Conservation (phyloP, 2,329 filamentous ascomycete species). For the Penicillium sp. region DNA sequence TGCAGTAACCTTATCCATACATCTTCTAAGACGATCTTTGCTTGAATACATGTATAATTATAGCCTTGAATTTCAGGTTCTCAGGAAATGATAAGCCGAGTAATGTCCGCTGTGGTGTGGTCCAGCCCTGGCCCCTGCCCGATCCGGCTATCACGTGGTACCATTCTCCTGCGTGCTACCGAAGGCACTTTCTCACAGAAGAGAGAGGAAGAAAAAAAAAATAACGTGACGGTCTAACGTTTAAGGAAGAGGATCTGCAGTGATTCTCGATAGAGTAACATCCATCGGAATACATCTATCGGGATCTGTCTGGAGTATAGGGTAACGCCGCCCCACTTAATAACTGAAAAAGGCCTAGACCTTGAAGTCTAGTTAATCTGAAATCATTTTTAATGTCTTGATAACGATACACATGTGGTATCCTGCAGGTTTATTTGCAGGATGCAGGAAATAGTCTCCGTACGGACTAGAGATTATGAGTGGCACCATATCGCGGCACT, state of each 20-base stretch:
- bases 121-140: background rate
- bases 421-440: background rate
- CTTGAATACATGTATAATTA: background rate
- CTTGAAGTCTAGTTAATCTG: background rate
- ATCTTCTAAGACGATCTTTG: background rate
- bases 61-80: background rate
- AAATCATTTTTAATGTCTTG: background rate
- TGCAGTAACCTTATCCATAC: background rate
- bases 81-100: background rate
- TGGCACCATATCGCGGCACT: constrained; percentile 1
- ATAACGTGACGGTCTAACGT: background rate
- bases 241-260: constrained; percentile 4
- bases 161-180: background rate
- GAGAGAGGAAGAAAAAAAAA: background rate
- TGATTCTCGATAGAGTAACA: background rate
- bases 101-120: background rate
- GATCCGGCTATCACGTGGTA: constrained; percentile 8
- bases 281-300: background rate
- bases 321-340: background rate
- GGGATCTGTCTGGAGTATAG: constrained; percentile 1
- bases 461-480: background rate
- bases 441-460: background rate
- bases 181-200: background rate
- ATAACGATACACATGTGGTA: background rate
- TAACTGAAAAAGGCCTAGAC: background rate